phyloP scores from a whole-genome alignment of 2,329 filamentous ascomycete species.

The Penicillium vulpinum region DNA sequence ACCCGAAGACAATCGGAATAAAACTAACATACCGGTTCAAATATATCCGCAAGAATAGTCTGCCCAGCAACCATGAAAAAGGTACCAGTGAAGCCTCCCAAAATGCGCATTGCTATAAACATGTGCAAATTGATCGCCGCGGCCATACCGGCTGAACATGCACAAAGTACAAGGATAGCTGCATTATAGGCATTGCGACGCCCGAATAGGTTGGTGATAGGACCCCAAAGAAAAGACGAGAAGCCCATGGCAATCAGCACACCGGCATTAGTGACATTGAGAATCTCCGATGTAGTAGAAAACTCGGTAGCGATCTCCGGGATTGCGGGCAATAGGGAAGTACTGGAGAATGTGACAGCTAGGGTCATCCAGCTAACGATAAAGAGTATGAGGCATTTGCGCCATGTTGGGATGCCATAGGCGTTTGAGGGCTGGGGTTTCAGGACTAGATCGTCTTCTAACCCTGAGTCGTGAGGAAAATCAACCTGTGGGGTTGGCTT shows the following conservation, averaged over 20 bases:
- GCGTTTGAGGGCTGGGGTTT: constrained; percentile 18
- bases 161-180: constrained; percentile 36
- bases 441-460: constrained; percentile 4
- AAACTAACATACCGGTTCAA: constrained; percentile 32
- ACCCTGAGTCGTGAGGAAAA: constrained; percentile 20
- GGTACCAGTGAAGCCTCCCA: constrained; percentile 40
- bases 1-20: neutral
- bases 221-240: constrained; percentile 40
- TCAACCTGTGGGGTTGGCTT: constrained; percentile 13
- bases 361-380: constrained; percentile 46
- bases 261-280: constrained; percentile 41
- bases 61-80: constrained; percentile 44
- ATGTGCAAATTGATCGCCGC: constrained; percentile 32
- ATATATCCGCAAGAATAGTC: constrained; percentile 43
- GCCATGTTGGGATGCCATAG: constrained; percentile 36
- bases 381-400: constrained; percentile 45
- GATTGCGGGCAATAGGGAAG: constrained; percentile 42
- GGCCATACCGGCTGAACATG: constrained; percentile 36
- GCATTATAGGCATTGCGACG: constrained; percentile 35
- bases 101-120: constrained; percentile 39
- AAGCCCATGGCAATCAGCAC: constrained; percentile 42
- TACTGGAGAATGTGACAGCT: constrained; percentile 45
- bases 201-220: constrained; percentile 33
- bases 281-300: constrained; percentile 34
- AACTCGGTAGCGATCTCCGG: constrained; percentile 44